These are phyloP conservation scores for Ustilago bromivora DNA, from an alignment of 1,284 basidiomycete species.

Conservation along the genomic window DNA sequence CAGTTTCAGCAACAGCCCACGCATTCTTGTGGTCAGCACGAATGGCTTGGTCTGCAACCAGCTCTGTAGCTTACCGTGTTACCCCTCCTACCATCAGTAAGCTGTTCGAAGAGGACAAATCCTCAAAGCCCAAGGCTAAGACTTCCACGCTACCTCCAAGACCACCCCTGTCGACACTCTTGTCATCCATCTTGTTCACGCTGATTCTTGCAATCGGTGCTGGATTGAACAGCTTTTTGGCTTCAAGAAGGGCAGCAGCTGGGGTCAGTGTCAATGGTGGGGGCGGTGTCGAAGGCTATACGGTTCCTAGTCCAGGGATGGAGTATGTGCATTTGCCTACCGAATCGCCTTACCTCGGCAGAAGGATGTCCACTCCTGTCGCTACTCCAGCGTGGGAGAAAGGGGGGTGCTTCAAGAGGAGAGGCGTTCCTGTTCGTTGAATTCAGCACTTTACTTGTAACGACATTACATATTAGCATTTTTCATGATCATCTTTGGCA, in stretches of 20 bases:
- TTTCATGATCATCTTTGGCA: too few relatives aligned
- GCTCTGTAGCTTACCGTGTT: constrained; percentile 20
- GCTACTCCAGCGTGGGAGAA: background rate
- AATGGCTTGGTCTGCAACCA: constrained; percentile 30
- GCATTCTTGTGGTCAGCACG: constrained; percentile 36
- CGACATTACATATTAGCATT: too few relatives aligned
- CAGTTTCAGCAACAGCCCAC: constrained; percentile 15
- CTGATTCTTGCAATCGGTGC: constrained; percentile 58
- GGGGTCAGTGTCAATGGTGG: background rate
- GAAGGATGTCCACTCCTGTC: background rate
- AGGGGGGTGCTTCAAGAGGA: background rate
- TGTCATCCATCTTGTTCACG: constrained; percentile 61
- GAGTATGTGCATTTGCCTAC: constrained; percentile 22
- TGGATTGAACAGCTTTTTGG: constrained; percentile 48
- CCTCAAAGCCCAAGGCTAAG: constrained; percentile 1
- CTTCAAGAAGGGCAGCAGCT: constrained; percentile 23
- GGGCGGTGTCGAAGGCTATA: constrained; percentile 3
- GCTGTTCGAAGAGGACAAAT: constrained; percentile 14
- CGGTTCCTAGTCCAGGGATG: constrained; percentile 4
- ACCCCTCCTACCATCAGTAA: constrained; percentile 21
- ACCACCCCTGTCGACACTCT: constrained; percentile 56
- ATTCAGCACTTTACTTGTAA: too few relatives aligned
- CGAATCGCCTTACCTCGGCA: background rate
- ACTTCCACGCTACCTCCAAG: constrained; percentile 50
- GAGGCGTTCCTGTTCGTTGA: background rate